phyloP scores from a whole-genome alignment of 208 protist genomes.

The Angomonas ambiguus region DNA sequence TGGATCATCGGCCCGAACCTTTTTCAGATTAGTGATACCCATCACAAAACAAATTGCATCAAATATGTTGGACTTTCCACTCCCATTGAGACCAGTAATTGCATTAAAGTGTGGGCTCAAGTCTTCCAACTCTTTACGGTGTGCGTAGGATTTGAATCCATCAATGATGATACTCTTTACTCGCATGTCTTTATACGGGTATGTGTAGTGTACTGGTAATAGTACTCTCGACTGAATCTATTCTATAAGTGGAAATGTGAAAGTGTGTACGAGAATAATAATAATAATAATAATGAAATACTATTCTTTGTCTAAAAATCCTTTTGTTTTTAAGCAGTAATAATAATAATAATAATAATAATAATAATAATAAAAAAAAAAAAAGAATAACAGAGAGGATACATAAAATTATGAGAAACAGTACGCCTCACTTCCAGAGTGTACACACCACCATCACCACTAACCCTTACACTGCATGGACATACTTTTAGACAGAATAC shows the following conservation, averaged over 20 bases:
- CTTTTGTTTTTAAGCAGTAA: background rate
- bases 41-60: slow-evolving; percentile 99
- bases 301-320: slow-evolving; percentile 2
- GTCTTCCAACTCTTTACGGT: slow-evolving; percentile 93
- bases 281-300: slow-evolving; percentile 1
- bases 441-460: too few species aligned
- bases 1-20: slow-evolving; percentile 95
- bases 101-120: slow-evolving; percentile 99
- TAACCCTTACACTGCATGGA: too few species aligned
- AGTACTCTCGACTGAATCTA: background rate
- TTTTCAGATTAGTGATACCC: slow-evolving; percentile 98
- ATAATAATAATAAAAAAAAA: slow-evolving; percentile 5
- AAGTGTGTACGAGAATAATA: background rate
- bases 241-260: background rate
- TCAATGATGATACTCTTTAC: slow-evolving; percentile 99
- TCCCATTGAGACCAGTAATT: slow-evolving; percentile 99
- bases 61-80: slow-evolving; percentile 99
- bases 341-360: background rate
- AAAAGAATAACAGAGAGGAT: slow-evolving; percentile 15
- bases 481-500: too few species aligned
- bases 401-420: too few species aligned
- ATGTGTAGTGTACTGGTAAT: background rate
- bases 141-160: slow-evolving; percentile 99
- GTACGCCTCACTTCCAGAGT: too few species aligned
- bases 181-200: slow-evolving; percentile 86